Evolutionary conservation across 2,329 filamentous ascomycete species (phyloP), one percentile per base, ranked within the genome.

Genomic region (Verticillium nubilum): DNA sequence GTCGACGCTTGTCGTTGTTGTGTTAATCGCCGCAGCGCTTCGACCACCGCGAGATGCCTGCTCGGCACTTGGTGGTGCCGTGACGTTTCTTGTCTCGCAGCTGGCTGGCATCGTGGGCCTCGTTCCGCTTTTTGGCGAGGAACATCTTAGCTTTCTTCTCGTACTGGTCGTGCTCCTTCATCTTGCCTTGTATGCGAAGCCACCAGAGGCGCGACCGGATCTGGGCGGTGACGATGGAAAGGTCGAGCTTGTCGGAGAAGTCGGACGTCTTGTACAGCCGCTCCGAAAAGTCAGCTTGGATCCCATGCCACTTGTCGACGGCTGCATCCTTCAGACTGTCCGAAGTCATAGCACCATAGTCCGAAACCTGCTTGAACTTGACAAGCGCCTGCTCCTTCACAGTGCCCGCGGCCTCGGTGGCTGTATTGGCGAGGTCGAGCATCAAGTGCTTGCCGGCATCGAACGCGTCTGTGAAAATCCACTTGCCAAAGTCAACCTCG

Each of bases 401-500:
- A 67, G 69, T 73, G 47, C 66, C 62, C 50, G 71, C 70, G 55
- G 70, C 72, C 37, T 74, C 73, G 9, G 72, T 73, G 7, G 82
- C 67, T 50, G 74, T 74, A 50, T 77, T 74, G 15, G 77, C 73
- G 3, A 81, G 23, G 37, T 57, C 56, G 10, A 25, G 9, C 5
- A 50, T 25, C 56, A 31, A 19, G 23, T 25, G 35, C 27, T 74
- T 75, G 23, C 79, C 77, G 7, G 73, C 74, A 59, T 80, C 78
- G 5, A 80, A 63, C 15, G 75, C 76, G 42, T 78, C 76, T 13
- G 73, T 74, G 50, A 82, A 68, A 17, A 76, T 70, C 25, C 77
- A 73, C 67, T 73, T 79, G 54, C 84, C 83, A 69, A 88, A 86
- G 68, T 86, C 80, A 29, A 88, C 72, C 42, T 80, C 78, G 68